Base-by-base conservation (phyloP, 176 grass and related monocot species). In the Eleusine indica region DNA sequence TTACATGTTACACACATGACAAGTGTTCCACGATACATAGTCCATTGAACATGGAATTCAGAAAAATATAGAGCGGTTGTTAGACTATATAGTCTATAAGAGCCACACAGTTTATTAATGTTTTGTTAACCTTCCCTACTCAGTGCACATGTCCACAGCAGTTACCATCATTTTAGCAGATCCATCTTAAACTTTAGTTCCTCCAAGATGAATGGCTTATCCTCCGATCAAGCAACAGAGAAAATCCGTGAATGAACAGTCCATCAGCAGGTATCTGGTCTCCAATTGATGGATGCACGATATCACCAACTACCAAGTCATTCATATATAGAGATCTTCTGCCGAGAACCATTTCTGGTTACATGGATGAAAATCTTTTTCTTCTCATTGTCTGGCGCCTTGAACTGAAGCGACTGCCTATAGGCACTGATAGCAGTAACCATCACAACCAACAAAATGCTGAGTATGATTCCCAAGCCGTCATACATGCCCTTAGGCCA, bases 371-470 rank as follows among this genome's bases (percentile, higher is more conserved):
- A 81, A 15, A 98, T 98, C 70, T 98, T 98, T 77, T 76, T 95
- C 80, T 98, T 98, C 83, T 98, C 96, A 74, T 93, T 98, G 68
- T 98, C 96, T 82, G 95, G 92, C 83, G 95, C 96, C 77, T 98
- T 96, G 89, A 98, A 98, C 44, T 98, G 96, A 79, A 98, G 81
- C 6, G 93, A 98, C 77, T 98, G 96, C 28, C 90, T 86, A 37
- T 98, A 98, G 62, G 96, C 96, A 88, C 93, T 98, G 37, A 81
- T 94, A 3, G 96, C 96, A 3, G 96, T 96, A 82, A 98, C 96
- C 35, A 98, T 80, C 71, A 98, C 96, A 53, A 98, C 93, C 39
- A 93, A 74, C 73, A 95, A 87, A 75, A 98, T 95, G 52, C 96
- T 98, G 73, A 98, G 91, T 76, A 98, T 90, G 76, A 98, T 95